Conservation (phyloP, 345 rosid species). For the Noccaea caerulescens region DNA sequence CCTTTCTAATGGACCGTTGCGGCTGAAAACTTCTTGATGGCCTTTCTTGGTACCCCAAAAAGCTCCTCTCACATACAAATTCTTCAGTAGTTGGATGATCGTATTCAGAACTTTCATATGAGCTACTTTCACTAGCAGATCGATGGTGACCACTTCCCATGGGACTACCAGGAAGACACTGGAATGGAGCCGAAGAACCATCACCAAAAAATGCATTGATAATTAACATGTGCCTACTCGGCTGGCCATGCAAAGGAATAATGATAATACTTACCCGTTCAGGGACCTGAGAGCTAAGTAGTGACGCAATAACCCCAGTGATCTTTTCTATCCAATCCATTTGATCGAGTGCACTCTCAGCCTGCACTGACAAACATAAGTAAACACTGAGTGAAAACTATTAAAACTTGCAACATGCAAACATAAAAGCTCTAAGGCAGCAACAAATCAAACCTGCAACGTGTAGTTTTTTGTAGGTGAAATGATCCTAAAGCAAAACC, state of each 20-base stretch:
- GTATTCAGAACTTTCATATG: slow-evolving; percentile 92
- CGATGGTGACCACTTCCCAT: slow-evolving; percentile 93
- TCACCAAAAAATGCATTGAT: slow-evolving; percentile 25
- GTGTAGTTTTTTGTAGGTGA: slow-evolving; percentile 97
- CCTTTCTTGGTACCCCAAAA: slow-evolving; percentile 65
- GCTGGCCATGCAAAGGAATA: slow-evolving; percentile 17
- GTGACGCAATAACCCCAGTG: slow-evolving; percentile 97
- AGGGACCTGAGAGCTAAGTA: slow-evolving; percentile 95
- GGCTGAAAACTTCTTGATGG: slow-evolving; percentile 68
- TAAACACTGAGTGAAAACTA: slow-evolving; percentile 48
- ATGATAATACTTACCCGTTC: slow-evolving; percentile 65
- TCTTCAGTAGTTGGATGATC: slow-evolving; percentile 85
- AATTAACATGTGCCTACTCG: slow-evolving; percentile 2
- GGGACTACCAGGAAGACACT: slow-evolving; percentile 79
- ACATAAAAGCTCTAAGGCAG: slow-evolving; percentile 16
- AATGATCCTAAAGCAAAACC: slow-evolving; percentile 98
- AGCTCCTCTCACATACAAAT: slow-evolving; percentile 69
- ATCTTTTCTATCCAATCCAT: slow-evolving; percentile 99
- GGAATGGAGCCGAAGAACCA: slow-evolving; percentile 45
- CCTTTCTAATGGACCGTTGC: slow-evolving; percentile 63
- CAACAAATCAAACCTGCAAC: slow-evolving; percentile 76
- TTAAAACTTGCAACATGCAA: slow-evolving; percentile 22
- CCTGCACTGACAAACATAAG: slow-evolving; percentile 87
- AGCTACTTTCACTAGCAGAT: slow-evolving; percentile 97
- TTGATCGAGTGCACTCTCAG: slow-evolving; percentile 96